Evolutionary conservation across 768 basidiomycete species (phyloP), one percentile per base, ranked within the genome.

Genomic region (Glaciozyma martinii): DNA sequence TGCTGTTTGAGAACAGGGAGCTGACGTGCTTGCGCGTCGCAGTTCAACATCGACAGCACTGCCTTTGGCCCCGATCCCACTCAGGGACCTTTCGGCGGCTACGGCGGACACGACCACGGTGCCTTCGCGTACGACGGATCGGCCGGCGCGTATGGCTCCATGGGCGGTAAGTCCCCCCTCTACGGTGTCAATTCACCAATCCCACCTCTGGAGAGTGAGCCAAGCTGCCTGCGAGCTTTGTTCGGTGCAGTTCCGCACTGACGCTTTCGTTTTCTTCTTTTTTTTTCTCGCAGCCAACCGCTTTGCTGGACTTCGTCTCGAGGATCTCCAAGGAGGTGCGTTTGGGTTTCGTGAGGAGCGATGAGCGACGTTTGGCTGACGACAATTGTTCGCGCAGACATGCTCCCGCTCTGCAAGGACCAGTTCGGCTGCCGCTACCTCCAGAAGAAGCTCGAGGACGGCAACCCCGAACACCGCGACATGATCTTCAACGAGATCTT

Each of bases 401-500:
- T 99, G 65, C 85, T 91, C 19, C 80, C 84, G 1, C 78, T 99
- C 23, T 98, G 95, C 84, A 98, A 98, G 76, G 95, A 99, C 77
- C 95, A 99, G 77, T 94, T 98, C 77, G 95, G 95, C 3, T 99
- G 95, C 75, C 85, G 95, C 43, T 99, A 97, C 75, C 79, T 99
- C 63, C 95, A 99, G 78, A 98, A 98, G 84, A 97, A 98, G 78
- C 82, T 99, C 30, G 95, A 99, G 76, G 95, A 99, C 75, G 90
- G 89, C 61, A 84, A 87, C 65, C 83, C 94, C 7, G 93, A 94
- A 76, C 93, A 99, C 77, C 85, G 95, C 60, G 95, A 99, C 74
- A 93, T 98, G 89, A 99, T 99, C 76, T 99, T 97, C 83, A 84
- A 88, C 65, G 95, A 99, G 80, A 97, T 94, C 2, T 98, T 94